Conservation (phyloP, 257 asterid species). For the Solanum clarkiae region DNA sequence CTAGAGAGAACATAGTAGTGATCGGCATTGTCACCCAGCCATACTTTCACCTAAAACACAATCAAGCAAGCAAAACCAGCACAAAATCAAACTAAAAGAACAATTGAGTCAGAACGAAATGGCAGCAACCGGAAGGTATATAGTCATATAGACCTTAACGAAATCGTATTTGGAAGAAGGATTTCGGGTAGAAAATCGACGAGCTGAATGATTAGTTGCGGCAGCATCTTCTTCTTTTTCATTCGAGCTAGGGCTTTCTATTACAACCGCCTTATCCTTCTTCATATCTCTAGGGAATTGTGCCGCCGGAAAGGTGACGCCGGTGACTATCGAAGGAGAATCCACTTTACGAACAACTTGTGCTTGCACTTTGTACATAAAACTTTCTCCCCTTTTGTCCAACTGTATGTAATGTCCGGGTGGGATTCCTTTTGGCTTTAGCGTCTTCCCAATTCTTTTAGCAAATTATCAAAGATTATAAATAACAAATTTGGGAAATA, state of each 20-base stretch:
- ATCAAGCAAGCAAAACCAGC: neutral
- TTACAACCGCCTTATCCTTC: conserved; percentile 41
- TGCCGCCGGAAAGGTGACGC: neutral
- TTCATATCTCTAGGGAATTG: neutral
- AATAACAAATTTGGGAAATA: neutral
- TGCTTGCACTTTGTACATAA: neutral
- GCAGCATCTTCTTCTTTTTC: conserved; percentile 12
- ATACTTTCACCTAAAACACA: conserved; percentile 70
- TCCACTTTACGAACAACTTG: neutral
- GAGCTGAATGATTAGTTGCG: conserved; percentile 11
- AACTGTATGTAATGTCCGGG: neutral
- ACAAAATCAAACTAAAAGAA: neutral
- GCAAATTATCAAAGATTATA: neutral
- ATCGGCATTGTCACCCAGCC: conserved; percentile 99
- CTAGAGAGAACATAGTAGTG: conserved; percentile 96
- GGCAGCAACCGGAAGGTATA: neutral
- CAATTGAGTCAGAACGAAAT: neutral
- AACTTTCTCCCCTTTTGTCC: neutral
- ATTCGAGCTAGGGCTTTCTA: conserved; percentile 23
- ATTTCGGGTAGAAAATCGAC: conserved; percentile 67
- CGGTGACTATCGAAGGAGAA: neutral
- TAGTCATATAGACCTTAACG: conserved; percentile 51
- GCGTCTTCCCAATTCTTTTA: neutral
- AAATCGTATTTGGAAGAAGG: conserved; percentile 96
- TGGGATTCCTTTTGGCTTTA: neutral